A percentile compares a stretch with the other conserved stretches of the same genome.
phyloP scores from a whole-genome alignment of 192 early-diverging fungal genomes.

The Kickxella alabastrina region DNA sequence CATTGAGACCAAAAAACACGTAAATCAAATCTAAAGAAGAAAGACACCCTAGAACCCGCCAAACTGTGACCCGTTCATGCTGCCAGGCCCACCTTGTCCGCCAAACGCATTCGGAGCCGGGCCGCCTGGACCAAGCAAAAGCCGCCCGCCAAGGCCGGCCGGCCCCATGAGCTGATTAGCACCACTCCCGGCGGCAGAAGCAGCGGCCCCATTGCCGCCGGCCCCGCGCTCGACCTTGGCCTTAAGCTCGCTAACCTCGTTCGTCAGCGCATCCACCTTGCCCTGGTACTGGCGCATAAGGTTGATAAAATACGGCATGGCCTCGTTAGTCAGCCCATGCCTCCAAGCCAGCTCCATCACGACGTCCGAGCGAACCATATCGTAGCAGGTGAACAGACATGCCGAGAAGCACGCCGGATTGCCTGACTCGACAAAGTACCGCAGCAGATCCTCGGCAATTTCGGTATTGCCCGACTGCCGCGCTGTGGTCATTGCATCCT shows the following conservation, averaged over 20 bases:
- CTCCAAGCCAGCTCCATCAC: constrained; percentile 94
- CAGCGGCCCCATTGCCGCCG: constrained; percentile 18
- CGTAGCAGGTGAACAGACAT: constrained; percentile 90
- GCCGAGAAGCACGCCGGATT: constrained; percentile 95
- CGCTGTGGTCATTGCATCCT: constrained; percentile 99
- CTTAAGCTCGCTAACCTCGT: constrained; percentile 57
- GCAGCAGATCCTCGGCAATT: constrained; percentile 90
- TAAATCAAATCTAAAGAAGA: constrained; percentile 4
- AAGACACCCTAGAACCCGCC: constrained; percentile 23
- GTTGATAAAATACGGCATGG: constrained; percentile 98
- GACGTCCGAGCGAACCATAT: constrained; percentile 88
- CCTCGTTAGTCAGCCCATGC: constrained; percentile 83
- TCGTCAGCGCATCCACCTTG: constrained; percentile 69
- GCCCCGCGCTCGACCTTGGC: constrained; percentile 53
- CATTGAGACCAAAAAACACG: not conserved
- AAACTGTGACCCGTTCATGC: constrained; percentile 33
- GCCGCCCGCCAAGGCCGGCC: constrained; percentile 67
- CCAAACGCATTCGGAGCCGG: constrained; percentile 23
- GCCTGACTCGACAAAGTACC: constrained; percentile 90
- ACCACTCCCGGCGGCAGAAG: constrained; percentile 12
- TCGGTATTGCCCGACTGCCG: constrained; percentile 83
- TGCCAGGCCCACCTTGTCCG: constrained; percentile 10
- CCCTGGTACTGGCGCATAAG: constrained; percentile 77
- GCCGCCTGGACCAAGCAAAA: constrained; percentile 59
- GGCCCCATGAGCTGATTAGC: constrained; percentile 60